Evolutionary conservation across 495 filamentous ascomycete species (phyloP), one percentile per base, ranked within the genome.

Genomic region (Neurospora pannonica): DNA sequence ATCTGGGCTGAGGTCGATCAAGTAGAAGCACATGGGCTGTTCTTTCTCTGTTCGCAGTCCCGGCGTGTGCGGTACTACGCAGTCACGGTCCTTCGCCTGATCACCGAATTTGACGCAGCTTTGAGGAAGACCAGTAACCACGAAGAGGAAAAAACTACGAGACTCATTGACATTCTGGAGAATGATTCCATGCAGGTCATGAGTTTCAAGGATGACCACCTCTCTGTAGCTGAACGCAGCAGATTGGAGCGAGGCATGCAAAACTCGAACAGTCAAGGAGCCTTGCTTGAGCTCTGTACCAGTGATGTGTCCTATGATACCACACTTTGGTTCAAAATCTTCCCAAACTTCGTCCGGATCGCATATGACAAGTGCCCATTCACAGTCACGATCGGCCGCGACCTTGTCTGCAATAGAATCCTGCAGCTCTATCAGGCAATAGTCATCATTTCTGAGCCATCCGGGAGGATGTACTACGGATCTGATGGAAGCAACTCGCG

Each of bases 11-110:
- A 98, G 75, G 94, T 98, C 19, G 97, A 99, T 76, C 95, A 98
- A 78, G 92, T 98, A 48, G 96, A 99, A 79, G 95, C 95, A 21
- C 95, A 98, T 80, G 96, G 97, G 1, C 82, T 99, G n/a, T 98
- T 99, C 86, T 98, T 99, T 80, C 83, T 99, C 5, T 98, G 97
- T 80, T 98, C 96, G 0, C 97, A 98, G 75, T 98, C 96, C 11
- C 88, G 93, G 73, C 88, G 91, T 43, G 96, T 99, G 34, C 89
- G 96, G 40, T 88, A 93, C 48, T 95, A 95, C 79, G 97, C 96
- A 2, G 93, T 99, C 54, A 97, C 91, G 4, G 97, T 98, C 3
- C 85, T 99, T 21, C 92, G 94, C 5, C 86, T 98, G 37, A 93
- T 99, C 75, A 96, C 92, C 21, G 94, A 98, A 73, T 98, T 98